phyloP scores from a whole-genome alignment of 2,329 filamentous ascomycete genomes.

The Cadophora malorum region DNA sequence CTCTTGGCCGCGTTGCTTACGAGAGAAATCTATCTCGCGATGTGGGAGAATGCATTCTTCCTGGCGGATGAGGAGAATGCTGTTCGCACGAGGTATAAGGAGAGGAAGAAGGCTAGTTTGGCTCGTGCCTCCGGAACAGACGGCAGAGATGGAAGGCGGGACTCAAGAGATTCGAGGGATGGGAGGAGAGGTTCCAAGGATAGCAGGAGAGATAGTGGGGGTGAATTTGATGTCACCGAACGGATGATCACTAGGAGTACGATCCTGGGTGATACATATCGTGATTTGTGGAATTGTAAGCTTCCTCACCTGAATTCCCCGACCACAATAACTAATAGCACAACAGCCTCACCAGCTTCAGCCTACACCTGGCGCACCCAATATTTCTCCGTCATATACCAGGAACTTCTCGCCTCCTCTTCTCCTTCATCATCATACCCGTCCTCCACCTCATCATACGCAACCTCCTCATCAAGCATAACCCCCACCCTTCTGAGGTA shows the following conservation, averaged over 20 bases:
- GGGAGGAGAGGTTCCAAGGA: neutral
- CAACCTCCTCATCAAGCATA: neutral
- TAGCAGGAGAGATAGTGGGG: no score
- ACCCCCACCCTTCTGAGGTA: neutral
- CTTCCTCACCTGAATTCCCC: neutral
- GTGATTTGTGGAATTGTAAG: slow-evolving; percentile 15
- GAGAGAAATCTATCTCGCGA: slow-evolving; percentile 5
- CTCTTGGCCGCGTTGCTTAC: neutral
- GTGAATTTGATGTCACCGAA: neutral
- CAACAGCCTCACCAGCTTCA: slow-evolving; percentile 3
- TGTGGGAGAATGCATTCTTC: slow-evolving; percentile 15
- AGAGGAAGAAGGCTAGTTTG: neutral
- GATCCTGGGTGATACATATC: slow-evolving; percentile 3
- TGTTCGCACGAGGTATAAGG: slow-evolving; percentile 4
- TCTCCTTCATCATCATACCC: neutral
- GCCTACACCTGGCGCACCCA: slow-evolving; percentile 9
- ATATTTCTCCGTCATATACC: slow-evolving; percentile 6
- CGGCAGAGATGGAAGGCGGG: neutral
- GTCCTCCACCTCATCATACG: neutral
- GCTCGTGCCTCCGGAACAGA: no score
- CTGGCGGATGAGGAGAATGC: slow-evolving; percentile 3
- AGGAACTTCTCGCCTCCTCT: slow-evolving; percentile 5
- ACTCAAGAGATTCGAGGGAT: neutral
- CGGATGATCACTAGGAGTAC: slow-evolving; percentile 5
- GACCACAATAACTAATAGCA: neutral